Evolutionary conservation across 1,284 basidiomycete genomes (phyloP).

Genomic region (Ustilago tritici): DNA sequence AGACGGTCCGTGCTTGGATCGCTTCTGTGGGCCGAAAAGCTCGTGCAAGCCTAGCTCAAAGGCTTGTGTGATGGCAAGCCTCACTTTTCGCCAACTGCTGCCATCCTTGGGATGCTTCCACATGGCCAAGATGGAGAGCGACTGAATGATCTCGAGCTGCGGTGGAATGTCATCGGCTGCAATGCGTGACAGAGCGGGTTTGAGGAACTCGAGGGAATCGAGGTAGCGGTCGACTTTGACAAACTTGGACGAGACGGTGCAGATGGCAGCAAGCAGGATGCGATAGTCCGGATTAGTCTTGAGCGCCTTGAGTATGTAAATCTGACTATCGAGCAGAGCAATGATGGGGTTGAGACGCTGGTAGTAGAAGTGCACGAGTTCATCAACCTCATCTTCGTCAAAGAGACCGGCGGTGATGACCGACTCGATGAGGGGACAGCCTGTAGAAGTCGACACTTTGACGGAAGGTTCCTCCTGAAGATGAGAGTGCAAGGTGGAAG

Average conservation of each 20-base stretch:
- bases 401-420: slow-evolving; percentile 48
- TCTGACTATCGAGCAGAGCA: slow-evolving; percentile 68
- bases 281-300: slow-evolving; percentile 76
- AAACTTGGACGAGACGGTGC: slow-evolving; percentile 87
- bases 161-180: slow-evolving; percentile 76
- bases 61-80: slow-evolving; percentile 67
- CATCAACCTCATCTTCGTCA: slow-evolving; percentile 45
- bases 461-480: slow-evolving; percentile 45
- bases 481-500: slow-evolving; percentile 48
- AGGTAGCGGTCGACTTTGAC: slow-evolving; percentile 75
- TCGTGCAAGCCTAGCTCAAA: slow-evolving; percentile 69
- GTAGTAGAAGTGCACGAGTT: slow-evolving; percentile 49
- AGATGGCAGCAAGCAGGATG: slow-evolving; percentile 82
- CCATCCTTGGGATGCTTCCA: slow-evolving; percentile 76
- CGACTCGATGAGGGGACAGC: slow-evolving; percentile 49
- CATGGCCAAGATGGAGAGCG: slow-evolving; percentile 84
- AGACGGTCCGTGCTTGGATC: slow-evolving; percentile 43
- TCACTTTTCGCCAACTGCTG: slow-evolving; percentile 69
- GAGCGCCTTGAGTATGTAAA: slow-evolving; percentile 74
- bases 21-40: slow-evolving; percentile 48
- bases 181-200: slow-evolving; percentile 76
- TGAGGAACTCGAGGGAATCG: slow-evolving; percentile 73
- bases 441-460: slow-evolving; percentile 38
- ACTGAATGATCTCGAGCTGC: slow-evolving; percentile 83
- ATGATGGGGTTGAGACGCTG: slow-evolving; percentile 58